These are phyloP conservation scores for Parmelia sp. DNA, from an alignment of 495 filamentous ascomycete species.

Conservation along the genomic window DNA sequence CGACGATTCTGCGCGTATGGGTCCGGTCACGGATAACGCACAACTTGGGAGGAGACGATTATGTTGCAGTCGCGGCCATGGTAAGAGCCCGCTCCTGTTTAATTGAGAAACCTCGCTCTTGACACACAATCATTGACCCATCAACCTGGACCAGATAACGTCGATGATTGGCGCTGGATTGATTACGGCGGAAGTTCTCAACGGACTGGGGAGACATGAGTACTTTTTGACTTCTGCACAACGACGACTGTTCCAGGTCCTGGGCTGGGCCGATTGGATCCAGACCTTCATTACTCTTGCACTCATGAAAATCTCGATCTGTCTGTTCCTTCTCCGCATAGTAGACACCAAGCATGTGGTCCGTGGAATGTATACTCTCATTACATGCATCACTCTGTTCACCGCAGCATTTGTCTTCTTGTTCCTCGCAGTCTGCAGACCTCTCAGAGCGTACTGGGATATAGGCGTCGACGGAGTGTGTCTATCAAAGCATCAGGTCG, in stretches of 20 bases:
- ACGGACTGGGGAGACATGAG: constrained; percentile 22
- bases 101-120: background rate
- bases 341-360: constrained; percentile 12
- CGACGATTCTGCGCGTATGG: constrained; percentile 20
- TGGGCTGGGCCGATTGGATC: constrained; percentile 26
- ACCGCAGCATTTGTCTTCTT: constrained; percentile 16
- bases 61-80: constrained; percentile 20
- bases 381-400: constrained; percentile 16
- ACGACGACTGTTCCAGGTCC: constrained; percentile 8
- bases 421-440: constrained; percentile 24
- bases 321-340: constrained; percentile 23
- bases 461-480: constrained; percentile 17
- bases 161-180: constrained; percentile 21
- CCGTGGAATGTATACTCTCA: constrained; percentile 15
- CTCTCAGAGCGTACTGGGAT: constrained; percentile 24
- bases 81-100: background rate
- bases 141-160: constrained; percentile 13
- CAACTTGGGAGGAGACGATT: constrained; percentile 23
- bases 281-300: constrained; percentile 23
- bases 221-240: constrained; percentile 21
- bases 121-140: background rate
- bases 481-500: constrained; percentile 19
- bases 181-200: constrained; percentile 20
- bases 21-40: constrained; percentile 20
- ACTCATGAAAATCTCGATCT: constrained; percentile 25